Conservation (phyloP, 2,329 filamentous ascomycete species). For the Cladophialophora exuberans region DNA sequence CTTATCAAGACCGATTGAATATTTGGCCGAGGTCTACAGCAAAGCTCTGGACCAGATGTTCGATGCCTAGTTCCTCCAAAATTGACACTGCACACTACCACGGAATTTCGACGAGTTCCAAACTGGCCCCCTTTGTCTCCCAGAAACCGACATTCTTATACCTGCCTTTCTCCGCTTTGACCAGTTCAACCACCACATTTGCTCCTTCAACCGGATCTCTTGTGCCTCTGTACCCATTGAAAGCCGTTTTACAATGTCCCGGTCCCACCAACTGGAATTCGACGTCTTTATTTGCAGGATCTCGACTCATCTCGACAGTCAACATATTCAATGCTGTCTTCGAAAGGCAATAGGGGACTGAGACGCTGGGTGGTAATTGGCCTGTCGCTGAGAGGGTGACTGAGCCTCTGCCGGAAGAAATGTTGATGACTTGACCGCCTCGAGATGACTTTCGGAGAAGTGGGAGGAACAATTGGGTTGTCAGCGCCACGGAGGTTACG, state of each 20-base stretch:
- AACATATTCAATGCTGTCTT: slow-evolving; percentile 26
- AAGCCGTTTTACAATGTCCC: slow-evolving; percentile 26
- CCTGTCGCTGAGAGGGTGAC: slow-evolving; percentile 21
- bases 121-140: slow-evolving; percentile 12
- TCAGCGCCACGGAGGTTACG: slow-evolving; percentile 48
- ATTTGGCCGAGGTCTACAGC: slow-evolving; percentile 29
- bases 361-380: slow-evolving; percentile 9
- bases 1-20: not conserved
- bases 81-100: not conserved
- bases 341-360: slow-evolving; percentile 19
- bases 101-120: not conserved
- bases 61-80: not conserved
- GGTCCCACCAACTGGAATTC: slow-evolving; percentile 14
- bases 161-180: slow-evolving; percentile 4
- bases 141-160: slow-evolving; percentile 11
- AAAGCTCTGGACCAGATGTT: too few species aligned
- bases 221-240: slow-evolving; percentile 14
- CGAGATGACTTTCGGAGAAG: slow-evolving; percentile 33
- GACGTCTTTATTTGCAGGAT: slow-evolving; percentile 7
- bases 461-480: slow-evolving; percentile 38
- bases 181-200: slow-evolving; percentile 22
- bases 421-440: slow-evolving; percentile 39
- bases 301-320: slow-evolving; percentile 21
- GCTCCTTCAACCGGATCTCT: slow-evolving; percentile 20
- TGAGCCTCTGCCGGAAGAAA: slow-evolving; percentile 39